Evolutionary conservation across 2,329 filamentous ascomycete species (phyloP).

Genomic region (Fusarium praegraminearum): DNA sequence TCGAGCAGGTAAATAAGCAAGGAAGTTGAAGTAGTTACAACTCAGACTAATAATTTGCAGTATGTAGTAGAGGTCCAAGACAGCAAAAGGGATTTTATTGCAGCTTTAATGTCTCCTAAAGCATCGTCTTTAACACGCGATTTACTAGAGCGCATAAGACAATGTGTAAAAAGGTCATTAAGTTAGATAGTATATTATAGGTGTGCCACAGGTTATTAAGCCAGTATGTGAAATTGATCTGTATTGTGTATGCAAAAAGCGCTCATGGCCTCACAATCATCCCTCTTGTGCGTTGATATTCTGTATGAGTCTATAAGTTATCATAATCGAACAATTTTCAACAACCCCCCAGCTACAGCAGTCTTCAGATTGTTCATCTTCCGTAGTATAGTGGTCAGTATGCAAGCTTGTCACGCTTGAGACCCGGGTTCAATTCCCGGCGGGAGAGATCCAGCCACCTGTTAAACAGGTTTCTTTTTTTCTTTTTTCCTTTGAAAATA

Average conservation of each 20-base stretch:
- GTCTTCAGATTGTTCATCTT: conserved; percentile 5
- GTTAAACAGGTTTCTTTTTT: conserved; percentile 1
- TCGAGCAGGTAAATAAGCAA: not conserved
- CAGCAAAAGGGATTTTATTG: not conserved
- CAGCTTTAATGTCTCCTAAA: not conserved
- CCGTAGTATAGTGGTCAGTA: conserved; percentile 22
- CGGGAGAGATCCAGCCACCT: conserved; percentile 22
- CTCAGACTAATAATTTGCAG: not conserved
- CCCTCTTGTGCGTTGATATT: too few species aligned
- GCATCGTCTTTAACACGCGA: not conserved
- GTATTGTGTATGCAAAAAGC: too few species aligned
- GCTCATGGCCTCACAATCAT: too few species aligned
- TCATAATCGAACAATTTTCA: rapidly evolving
- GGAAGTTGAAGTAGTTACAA: not conserved
- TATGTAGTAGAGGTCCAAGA: not conserved
- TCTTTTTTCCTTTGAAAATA: too few species aligned
- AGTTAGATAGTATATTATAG: too few species aligned
- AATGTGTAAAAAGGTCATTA: not conserved
- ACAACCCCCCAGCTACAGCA: conserved; percentile 14
- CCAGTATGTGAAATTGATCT: too few species aligned
- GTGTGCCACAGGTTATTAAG: too few species aligned
- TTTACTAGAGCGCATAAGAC: not conserved
- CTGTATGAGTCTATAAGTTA: too few species aligned
- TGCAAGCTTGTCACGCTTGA: conserved; percentile 19
- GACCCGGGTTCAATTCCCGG: conserved; percentile 18